phyloP scores from a whole-genome alignment of 306 rosid species.

The Fagus crenata region DNA sequence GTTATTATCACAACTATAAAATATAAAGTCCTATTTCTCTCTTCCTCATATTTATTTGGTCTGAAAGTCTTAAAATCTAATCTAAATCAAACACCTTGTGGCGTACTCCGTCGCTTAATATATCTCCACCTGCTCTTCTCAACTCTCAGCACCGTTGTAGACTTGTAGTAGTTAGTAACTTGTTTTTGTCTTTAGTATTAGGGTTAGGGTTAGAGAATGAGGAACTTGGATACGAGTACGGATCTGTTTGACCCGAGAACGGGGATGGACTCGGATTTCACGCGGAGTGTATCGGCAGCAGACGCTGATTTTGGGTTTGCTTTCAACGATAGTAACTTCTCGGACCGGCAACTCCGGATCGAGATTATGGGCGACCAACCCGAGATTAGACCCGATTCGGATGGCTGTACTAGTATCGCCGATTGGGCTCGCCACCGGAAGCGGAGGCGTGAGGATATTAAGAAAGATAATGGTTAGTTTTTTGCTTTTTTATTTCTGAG shows the following conservation, averaged over 20 bases:
- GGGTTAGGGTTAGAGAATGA: conserved; percentile 22
- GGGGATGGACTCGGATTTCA: conserved; percentile 63
- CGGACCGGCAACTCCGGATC: conserved; percentile 83
- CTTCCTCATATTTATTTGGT: too few relatives aligned
- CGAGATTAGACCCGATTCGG: conserved; percentile 55
- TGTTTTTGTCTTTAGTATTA: not conserved
- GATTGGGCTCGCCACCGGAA: conserved; percentile 96
- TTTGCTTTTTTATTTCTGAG: not conserved
- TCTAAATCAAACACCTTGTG: too few relatives aligned
- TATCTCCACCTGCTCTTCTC: too few relatives aligned
- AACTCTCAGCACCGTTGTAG: too few relatives aligned
- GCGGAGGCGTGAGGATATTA: conserved; percentile 82
- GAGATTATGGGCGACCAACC: conserved; percentile 68
- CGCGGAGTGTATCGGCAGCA: conserved; percentile 47
- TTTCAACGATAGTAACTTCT: conserved; percentile 93
- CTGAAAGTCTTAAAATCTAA: too few relatives aligned
- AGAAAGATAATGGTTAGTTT: conserved; percentile 61
- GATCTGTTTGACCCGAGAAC: conserved; percentile 82
- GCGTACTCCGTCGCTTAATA: too few relatives aligned
- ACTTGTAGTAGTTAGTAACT: too few relatives aligned
- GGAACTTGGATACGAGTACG: conserved; percentile 37
- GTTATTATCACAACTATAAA: too few relatives aligned
- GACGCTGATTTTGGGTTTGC: conserved; percentile 93
- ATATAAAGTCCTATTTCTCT: too few relatives aligned
- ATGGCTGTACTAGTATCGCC: conserved; percentile 58